Evolutionary conservation across 2,329 filamentous ascomycete genomes (phyloP).

Genomic region (Fusarium buxicola): DNA sequence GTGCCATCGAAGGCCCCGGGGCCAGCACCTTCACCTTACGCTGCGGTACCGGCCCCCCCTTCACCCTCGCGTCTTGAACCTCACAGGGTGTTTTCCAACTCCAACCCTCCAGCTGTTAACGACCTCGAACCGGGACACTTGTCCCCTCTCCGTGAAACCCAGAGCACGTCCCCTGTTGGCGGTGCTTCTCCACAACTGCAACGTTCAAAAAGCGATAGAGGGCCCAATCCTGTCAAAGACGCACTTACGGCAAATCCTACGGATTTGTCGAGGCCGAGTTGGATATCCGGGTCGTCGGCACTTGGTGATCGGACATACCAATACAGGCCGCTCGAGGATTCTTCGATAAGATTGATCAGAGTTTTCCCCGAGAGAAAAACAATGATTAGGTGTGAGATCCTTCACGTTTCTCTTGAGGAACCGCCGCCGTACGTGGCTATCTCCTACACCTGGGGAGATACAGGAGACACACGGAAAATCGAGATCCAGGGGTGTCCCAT

Average conservation of each 20-base stretch:
- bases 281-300: background rate
- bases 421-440: conserved; percentile 16
- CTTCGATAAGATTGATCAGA: conserved; percentile 25
- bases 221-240: background rate
- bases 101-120: background rate
- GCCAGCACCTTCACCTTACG: background rate
- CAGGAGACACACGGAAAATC: conserved; percentile 13
- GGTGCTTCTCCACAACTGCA: background rate
- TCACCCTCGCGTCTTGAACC: background rate
- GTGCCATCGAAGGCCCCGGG: no score
- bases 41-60: background rate
- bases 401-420: conserved; percentile 6
- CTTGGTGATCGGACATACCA: conserved; percentile 2
- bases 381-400: conserved; percentile 20
- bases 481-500: conserved; percentile 12
- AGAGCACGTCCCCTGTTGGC: background rate
- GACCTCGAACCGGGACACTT: background rate
- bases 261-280: background rate
- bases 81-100: background rate
- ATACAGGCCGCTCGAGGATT: conserved; percentile 18
- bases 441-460: conserved; percentile 30
- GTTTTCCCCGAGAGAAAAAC: conserved; percentile 12
- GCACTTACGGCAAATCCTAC: background rate
- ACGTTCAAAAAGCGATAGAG: conserved; percentile 7
- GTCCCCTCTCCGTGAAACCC: background rate